These are phyloP conservation scores for Tolypocladium inflatum DNA, from an alignment of 2,329 filamentous ascomycete species.

Conservation along the genomic window DNA sequence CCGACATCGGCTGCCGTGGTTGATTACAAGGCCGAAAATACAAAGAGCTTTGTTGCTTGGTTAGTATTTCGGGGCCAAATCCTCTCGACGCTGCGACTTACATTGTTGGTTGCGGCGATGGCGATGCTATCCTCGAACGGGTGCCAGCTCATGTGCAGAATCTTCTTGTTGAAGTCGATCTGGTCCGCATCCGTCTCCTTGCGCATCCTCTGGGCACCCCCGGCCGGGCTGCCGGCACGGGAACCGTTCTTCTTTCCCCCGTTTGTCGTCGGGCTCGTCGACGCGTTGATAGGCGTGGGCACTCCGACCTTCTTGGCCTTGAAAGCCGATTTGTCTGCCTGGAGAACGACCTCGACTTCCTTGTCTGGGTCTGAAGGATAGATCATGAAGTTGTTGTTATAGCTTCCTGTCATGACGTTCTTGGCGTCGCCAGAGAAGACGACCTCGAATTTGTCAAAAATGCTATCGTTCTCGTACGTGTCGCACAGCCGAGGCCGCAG, in stretches of 20 bases:
- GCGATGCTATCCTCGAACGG: constrained; percentile 99
- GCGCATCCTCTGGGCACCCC: constrained; percentile 77
- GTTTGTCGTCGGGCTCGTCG: constrained; percentile 63
- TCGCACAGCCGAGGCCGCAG: constrained; percentile 89
- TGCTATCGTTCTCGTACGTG: constrained; percentile 98
- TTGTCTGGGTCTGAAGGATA: constrained; percentile 94
- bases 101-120: constrained; percentile 98
- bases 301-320: constrained; percentile 99
- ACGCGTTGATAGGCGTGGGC: constrained; percentile 87
- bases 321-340: constrained; percentile 98
- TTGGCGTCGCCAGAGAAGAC: constrained; percentile 97
- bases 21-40: constrained; percentile 63
- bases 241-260: constrained; percentile 81
- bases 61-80: constrained; percentile 11
- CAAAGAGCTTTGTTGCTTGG: constrained; percentile 49
- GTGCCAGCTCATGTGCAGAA: constrained; percentile 99
- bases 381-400: constrained; percentile 99
- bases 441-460: constrained; percentile 99
- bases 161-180: constrained; percentile 99
- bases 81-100: constrained; percentile 40
- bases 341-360: constrained; percentile 93
- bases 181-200: constrained; percentile 99
- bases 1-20: too few species aligned
- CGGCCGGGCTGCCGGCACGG: constrained; percentile 78
- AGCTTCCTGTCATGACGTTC: constrained; percentile 99